Evolutionary conservation across 495 filamentous ascomycete species (phyloP).

Genomic region (Collariella sp.): DNA sequence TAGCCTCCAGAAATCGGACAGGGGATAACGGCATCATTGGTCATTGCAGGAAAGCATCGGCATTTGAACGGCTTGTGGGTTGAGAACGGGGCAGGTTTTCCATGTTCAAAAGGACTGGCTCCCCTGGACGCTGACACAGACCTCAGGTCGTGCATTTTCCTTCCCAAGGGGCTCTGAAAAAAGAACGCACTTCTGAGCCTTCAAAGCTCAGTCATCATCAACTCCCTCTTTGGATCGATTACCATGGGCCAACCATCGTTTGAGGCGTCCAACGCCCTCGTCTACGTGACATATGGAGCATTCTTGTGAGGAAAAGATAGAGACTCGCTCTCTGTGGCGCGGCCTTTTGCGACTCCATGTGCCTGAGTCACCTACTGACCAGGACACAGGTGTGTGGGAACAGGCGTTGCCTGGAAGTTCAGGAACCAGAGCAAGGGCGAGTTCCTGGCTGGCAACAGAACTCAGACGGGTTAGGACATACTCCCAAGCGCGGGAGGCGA

Average conservation of each 20-base stretch:
- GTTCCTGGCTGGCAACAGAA: slow-evolving; percentile 60
- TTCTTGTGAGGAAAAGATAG: slow-evolving; percentile 50
- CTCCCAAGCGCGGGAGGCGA: background rate
- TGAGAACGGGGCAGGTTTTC: no score
- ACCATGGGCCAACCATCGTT: slow-evolving; percentile 60
- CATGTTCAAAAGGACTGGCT: no score
- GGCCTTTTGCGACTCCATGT: no score
- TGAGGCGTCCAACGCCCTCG: slow-evolving; percentile 64
- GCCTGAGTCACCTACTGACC: background rate
- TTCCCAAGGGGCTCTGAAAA: no score
- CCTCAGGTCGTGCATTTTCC: no score
- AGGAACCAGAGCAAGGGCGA: slow-evolving; percentile 60
- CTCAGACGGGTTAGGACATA: slow-evolving; percentile 60
- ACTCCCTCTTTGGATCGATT: background rate
- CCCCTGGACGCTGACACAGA: no score
- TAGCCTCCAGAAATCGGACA: background rate
- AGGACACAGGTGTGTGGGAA: slow-evolving; percentile 47
- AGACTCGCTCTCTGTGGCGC: background rate
- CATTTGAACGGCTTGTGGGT: no score
- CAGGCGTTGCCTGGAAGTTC: slow-evolving; percentile 57
- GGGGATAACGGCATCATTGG: no score
- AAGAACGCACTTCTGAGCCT: no score
- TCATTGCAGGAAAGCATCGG: background rate
- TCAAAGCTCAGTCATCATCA: background rate
- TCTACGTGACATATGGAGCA: slow-evolving; percentile 62